A percentile compares a stretch with the other conserved stretches of the same genome.
Conservation (phyloP, 306 rosid genomes). For the Hippophae tibetana region DNA sequence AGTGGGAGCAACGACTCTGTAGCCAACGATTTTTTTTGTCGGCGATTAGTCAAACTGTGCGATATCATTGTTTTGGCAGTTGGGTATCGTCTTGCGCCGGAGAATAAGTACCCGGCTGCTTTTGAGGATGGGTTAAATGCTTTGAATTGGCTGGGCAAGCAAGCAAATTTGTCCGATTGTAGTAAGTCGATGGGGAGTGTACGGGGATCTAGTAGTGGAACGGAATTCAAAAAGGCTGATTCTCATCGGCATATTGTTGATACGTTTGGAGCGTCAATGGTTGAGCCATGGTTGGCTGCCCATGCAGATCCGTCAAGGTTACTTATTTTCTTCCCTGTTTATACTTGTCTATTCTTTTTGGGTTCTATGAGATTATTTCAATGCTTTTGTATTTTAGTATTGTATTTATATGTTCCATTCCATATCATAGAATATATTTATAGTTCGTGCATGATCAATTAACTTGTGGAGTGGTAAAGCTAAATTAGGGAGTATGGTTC, state of each 20-base stretch:
- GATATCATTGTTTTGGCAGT: slow-evolving; percentile 67
- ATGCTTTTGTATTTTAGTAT: too few relatives aligned
- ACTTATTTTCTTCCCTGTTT: slow-evolving; percentile 3
- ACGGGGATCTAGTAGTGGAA: slow-evolving; percentile 18
- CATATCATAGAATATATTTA: too few relatives aligned
- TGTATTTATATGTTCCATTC: too few relatives aligned
- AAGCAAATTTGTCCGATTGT: slow-evolving; percentile 86
- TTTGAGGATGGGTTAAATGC: slow-evolving; percentile 85
- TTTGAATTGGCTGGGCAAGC: slow-evolving; percentile 90
- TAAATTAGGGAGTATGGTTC: too few relatives aligned
- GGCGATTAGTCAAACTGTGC: slow-evolving; percentile 69
- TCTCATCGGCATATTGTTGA: slow-evolving; percentile 54
- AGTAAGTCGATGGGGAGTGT: slow-evolving; percentile 51
- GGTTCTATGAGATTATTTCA: too few relatives aligned
- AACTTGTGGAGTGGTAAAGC: too few relatives aligned
- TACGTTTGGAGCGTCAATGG: slow-evolving; percentile 71
- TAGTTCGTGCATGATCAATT: too few relatives aligned
- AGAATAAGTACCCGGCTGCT: slow-evolving; percentile 80
- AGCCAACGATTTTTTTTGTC: slow-evolving; percentile 68
- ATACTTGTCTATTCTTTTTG: too few relatives aligned
- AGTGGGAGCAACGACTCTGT: slow-evolving; percentile 82
- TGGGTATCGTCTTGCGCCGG: slow-evolving; percentile 85
- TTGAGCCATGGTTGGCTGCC: slow-evolving; percentile 94
- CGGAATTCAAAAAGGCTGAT: slow-evolving; percentile 57
- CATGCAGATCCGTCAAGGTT: slow-evolving; percentile 90